These are phyloP conservation scores for Oligophagozyma castellii DNA, from an alignment of 1,139 yeast species.

Conservation along the genomic window DNA sequence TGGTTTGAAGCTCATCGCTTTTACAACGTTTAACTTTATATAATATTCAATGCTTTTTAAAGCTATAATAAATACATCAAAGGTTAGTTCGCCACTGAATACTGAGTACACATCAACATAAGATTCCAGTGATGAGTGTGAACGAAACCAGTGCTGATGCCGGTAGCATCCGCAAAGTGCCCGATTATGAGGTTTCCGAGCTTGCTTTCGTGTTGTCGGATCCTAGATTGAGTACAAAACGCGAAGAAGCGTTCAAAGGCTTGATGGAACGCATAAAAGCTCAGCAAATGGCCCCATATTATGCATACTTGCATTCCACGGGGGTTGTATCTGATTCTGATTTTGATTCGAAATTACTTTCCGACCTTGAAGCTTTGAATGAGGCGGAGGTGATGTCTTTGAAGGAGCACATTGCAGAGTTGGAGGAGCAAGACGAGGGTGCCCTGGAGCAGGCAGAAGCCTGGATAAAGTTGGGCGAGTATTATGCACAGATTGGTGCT, in stretches of 20 bases:
- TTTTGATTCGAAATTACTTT: slow-evolving; percentile 37
- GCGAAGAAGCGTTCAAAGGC: slow-evolving; percentile 32
- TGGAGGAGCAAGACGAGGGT: slow-evolving; percentile 85
- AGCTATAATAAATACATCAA: too few species aligned
- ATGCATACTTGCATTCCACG: slow-evolving; percentile 36
- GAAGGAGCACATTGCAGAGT: slow-evolving; percentile 51
- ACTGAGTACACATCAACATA: too few species aligned
- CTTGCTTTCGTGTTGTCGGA: slow-evolving; percentile 51
- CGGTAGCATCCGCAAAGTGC: slow-evolving; percentile 50
- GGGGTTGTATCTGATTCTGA: slow-evolving; percentile 40
- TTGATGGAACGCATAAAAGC: slow-evolving; percentile 42
- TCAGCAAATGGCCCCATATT: slow-evolving; percentile 74
- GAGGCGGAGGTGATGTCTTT: slow-evolving; percentile 41
- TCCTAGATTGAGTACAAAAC: slow-evolving; percentile 18
- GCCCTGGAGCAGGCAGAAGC: slow-evolving; percentile 69
- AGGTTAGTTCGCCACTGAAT: too few species aligned
- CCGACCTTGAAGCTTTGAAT: too few species aligned
- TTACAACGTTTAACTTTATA: too few species aligned
- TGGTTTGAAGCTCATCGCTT: too few species aligned
- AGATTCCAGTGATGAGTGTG: too few species aligned
- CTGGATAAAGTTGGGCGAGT: slow-evolving; percentile 75
- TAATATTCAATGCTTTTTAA: too few species aligned
- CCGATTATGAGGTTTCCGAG: slow-evolving; percentile 71
- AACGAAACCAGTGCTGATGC: too few species aligned
- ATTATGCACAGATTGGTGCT: slow-evolving; percentile 77